These are phyloP conservation scores for Penicillium coprophilum DNA, from an alignment of 495 filamentous ascomycete genomes.

Conservation along the genomic window DNA sequence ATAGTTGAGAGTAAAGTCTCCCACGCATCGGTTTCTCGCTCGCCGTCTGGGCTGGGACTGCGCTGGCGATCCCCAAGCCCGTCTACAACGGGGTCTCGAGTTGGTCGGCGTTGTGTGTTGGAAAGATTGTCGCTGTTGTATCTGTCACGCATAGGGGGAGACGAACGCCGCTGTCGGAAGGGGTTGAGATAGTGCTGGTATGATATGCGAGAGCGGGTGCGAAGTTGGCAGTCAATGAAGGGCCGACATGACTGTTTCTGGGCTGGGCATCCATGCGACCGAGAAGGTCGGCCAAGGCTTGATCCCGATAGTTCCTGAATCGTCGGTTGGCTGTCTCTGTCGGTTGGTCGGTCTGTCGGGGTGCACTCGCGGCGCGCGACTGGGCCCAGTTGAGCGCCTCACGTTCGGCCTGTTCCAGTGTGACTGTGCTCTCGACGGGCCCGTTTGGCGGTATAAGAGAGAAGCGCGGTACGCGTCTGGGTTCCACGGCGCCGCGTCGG, in stretches of 20 bases:
- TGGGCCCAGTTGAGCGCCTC: slow-evolving; percentile 25
- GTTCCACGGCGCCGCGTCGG: slow-evolving; percentile 36
- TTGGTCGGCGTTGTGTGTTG: slow-evolving; percentile 19
- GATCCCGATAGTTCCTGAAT: slow-evolving; percentile 35
- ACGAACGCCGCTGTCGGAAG: slow-evolving; percentile 23
- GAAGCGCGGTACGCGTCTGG: slow-evolving; percentile 3
- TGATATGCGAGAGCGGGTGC: slow-evolving; percentile 45
- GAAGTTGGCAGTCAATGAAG: slow-evolving; percentile 46
- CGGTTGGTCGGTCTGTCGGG: slow-evolving; percentile 34
- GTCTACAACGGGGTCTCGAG: slow-evolving; percentile 48
- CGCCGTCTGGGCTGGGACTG: slow-evolving; percentile 73
- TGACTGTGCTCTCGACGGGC: slow-evolving; percentile 33
- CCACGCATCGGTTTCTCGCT: slow-evolving; percentile 61
- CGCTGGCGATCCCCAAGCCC: slow-evolving; percentile 82
- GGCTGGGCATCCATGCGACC: slow-evolving; percentile 19
- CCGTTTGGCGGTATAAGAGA: slow-evolving; percentile 35
- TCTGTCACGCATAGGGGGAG: slow-evolving; percentile 27
- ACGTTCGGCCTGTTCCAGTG: slow-evolving; percentile 35
- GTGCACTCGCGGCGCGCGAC: slow-evolving; percentile 19
- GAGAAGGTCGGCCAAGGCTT: slow-evolving; percentile 27
- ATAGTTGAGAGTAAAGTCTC: slow-evolving; percentile 77
- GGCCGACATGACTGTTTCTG: neutral
- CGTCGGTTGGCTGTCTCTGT: slow-evolving; percentile 26
- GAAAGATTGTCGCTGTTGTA: slow-evolving; percentile 20
- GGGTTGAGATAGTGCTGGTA: slow-evolving; percentile 26